Base-by-base conservation (phyloP, 192 early-diverging fungal species). In the Podila minutissima region DNA sequence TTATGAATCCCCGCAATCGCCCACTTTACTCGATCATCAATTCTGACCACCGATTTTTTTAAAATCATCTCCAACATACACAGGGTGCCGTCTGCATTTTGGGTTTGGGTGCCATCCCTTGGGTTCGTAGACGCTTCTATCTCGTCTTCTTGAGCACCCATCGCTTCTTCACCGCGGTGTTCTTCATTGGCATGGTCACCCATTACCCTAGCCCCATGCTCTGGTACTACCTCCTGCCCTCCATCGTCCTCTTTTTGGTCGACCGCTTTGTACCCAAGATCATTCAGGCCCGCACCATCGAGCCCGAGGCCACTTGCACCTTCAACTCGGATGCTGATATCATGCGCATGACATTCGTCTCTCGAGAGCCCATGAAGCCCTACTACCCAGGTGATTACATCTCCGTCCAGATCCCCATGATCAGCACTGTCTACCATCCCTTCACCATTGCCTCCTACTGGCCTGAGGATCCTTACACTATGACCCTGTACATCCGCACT, bases 181-280 rank as follows among this genome's bases (percentile, higher is more conserved):
- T 81, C 67, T 81, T 81, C 32, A 33, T 69, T 26, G 77, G 77
- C 9, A 81, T 81, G 77, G 60, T 73, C 20, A 81, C 60, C 10
- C 77, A 81, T 50, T 67, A 49, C 67, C 77, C 77, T 35, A 73
- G 50, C 49, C 77, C 69, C 0, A 81, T 81, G 77, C 62, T 81
- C 26, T 81, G 71, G 66, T 81, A 81, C 62, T 81, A 81, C 50
- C 66, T 81, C 35, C 26, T 81, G 41, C 77, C 77, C 8, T 61
- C 77, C 26, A 73, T 81, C 62, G 28, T 81, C 37, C 77, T 81
- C 48, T 81, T 81, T 62, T 28, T 81, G 20, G 67, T 73, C 22
- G 77, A 81, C 49, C 77, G 77, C n/a, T 81, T 81, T 20, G 77
- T 73, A 26, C 77, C 77, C 57, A 73, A 81, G 77, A 73, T 81